phyloP scores from a whole-genome alignment of 2,329 filamentous ascomycete genomes.

The Myotisia sp. region DNA sequence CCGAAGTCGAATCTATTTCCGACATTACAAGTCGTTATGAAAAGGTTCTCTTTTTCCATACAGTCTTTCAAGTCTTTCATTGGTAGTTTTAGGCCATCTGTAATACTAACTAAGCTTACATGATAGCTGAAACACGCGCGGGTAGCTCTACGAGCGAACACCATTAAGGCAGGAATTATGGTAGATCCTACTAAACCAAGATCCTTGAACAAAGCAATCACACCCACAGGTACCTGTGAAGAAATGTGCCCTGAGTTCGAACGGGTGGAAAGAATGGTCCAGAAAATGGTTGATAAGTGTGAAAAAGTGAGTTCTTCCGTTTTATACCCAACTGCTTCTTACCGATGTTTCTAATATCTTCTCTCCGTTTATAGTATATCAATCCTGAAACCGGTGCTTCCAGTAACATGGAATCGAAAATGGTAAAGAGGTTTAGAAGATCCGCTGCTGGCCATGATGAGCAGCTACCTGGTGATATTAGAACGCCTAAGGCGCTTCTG shows the following conservation, averaged over 20 bases:
- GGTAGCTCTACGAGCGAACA: conserved; percentile 36
- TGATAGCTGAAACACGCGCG: conserved; percentile 36
- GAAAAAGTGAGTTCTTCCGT: conserved; percentile 46
- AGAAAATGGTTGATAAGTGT: conserved; percentile 46
- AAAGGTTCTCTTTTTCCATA: conserved; percentile 8
- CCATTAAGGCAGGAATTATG: conserved; percentile 41
- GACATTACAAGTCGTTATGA: conserved; percentile 13
- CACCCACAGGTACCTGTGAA: conserved; percentile 45
- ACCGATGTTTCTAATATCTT: conserved; percentile 8
- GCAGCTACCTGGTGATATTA: conserved; percentile 49
- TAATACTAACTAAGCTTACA: too few species aligned
- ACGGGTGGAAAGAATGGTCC: conserved; percentile 45
- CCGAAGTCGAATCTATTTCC: background rate
- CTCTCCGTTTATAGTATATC: conserved; percentile 18
- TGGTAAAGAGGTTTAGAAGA: conserved; percentile 51
- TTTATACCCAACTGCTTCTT: background rate
- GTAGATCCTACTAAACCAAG: conserved; percentile 48
- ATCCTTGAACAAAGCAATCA: conserved; percentile 46
- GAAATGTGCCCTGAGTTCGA: conserved; percentile 54
- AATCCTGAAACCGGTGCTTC: conserved; percentile 22
- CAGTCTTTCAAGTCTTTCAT: too few species aligned
- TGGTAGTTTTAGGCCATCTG: too few species aligned
- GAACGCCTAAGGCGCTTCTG: conserved; percentile 39
- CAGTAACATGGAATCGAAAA: conserved; percentile 28
- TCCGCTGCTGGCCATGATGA: conserved; percentile 50